Conservation (phyloP, 2,329 filamentous ascomycete species). For the Microdochium bolleyi region DNA sequence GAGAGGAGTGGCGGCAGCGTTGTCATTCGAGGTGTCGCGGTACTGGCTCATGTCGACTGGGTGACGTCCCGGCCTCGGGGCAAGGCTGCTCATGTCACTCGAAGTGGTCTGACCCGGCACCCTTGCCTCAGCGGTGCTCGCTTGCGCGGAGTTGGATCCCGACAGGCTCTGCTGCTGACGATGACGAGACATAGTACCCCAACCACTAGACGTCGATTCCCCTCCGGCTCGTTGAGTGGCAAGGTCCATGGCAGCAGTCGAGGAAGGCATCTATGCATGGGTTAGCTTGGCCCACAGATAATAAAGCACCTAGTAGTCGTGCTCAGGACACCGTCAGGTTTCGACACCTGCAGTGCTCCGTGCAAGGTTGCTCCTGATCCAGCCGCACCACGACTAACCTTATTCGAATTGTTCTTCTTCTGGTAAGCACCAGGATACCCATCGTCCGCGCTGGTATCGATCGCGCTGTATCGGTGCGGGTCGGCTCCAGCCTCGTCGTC, state of each 20-base stretch:
- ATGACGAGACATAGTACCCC: constrained; percentile 59
- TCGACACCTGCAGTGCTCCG: not conserved
- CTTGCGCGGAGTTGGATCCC: constrained; percentile 30
- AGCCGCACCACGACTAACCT: constrained; percentile 29
- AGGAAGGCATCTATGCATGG: constrained; percentile 62
- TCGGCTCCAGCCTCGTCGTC: constrained; percentile 62
- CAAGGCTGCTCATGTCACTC: constrained; percentile 37
- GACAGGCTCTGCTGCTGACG: constrained; percentile 56
- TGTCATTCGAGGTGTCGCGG: constrained; percentile 29
- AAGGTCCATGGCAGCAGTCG: constrained; percentile 74
- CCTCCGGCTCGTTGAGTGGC: constrained; percentile 63
- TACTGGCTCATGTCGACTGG: constrained; percentile 45
- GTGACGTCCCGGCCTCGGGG: constrained; percentile 43
- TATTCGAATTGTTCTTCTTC: constrained; percentile 39
- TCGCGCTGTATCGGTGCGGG: constrained; percentile 61
- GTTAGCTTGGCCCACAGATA: not conserved
- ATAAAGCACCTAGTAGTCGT: not conserved
- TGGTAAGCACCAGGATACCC: constrained; percentile 79
- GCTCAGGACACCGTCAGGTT: not conserved
- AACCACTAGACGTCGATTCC: constrained; percentile 37
- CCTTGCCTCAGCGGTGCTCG: constrained; percentile 27
- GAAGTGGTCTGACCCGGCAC: constrained; percentile 25
- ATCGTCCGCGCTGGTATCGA: constrained; percentile 64
- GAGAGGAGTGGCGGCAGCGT: constrained; percentile 27
- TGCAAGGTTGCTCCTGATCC: not conserved